Evolutionary conservation across 352 stramenopile species (phyloP), one percentile per base, ranked within the genome.

Genomic region (Globisporangium paddicum): DNA sequence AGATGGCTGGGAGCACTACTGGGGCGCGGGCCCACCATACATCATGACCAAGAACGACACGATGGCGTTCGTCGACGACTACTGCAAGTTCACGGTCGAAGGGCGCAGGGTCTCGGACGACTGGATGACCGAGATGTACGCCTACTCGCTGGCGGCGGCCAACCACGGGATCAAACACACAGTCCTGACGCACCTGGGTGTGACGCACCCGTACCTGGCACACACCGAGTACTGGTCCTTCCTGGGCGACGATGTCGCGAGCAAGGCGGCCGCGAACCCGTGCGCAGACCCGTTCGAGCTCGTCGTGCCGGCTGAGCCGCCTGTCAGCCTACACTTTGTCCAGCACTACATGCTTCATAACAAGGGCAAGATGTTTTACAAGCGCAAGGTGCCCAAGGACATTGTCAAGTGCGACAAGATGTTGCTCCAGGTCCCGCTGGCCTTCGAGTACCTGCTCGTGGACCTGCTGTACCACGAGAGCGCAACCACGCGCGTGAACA

Each of bases 81-180:
- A 87, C 53, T 77, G 66, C 23, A 34, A 63, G 25, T 79, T 79
- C 34, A n/a, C n/a, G n/a, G 69, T 82, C 1, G 64, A 84, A 6
- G 37, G 34, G 14, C 70, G 74, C 21, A 64, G 76, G 47, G 32
- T 81, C 10, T 64, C 67, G 34, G 14, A 55, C 3, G 54, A 66
- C n/a, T 87, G 74, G 71, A 87, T 83, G 74, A 67, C 70, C 30
- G 77, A 87, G 58, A 87, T 85, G 77, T 77, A 78, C 42, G 77
- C 65, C 19, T 87, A 79, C 52, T 62, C 67, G 0, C n/a, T 82
- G 34, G 72, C 74, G 26, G 74, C 71, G 2, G 75, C 66, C 40
- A 80, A 82, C 45, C 66, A 83, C 34, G 63, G 60, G 19, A 83
- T 87, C 49, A 73, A 79, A 48, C 75, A 85, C 68, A 87, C 74